Conservation (phyloP, 306 rosid species). For the Rosa multiflora region DNA sequence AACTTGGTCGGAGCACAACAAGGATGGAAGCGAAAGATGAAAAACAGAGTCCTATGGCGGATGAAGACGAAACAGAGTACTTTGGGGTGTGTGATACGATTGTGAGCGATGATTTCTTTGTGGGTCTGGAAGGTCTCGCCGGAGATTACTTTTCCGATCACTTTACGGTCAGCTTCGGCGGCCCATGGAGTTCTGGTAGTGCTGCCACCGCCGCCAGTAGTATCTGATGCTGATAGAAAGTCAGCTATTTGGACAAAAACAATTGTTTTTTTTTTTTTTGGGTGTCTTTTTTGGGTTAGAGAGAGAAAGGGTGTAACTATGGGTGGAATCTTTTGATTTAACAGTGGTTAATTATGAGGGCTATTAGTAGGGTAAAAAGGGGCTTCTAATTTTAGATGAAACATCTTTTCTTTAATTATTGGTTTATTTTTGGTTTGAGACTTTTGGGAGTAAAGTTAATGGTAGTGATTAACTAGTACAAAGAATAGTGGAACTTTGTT, state of each 20-base stretch:
- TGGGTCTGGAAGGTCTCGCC: slow-evolving; percentile 66
- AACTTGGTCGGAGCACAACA: slow-evolving; percentile 21
- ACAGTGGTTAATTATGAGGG: slow-evolving; percentile 13
- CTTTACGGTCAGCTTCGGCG: slow-evolving; percentile 42
- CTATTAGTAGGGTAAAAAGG: neutral
- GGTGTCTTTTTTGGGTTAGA: neutral
- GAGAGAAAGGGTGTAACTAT: slow-evolving; percentile 13
- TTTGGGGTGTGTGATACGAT: slow-evolving; percentile 59
- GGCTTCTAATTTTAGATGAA: slow-evolving; percentile 1
- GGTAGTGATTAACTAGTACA: slow-evolving; percentile 7
- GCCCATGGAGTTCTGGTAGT: slow-evolving; percentile 58
- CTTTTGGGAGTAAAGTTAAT: neutral
- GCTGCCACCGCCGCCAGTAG: slow-evolving; percentile 68
- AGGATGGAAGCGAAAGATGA: slow-evolving; percentile 65
- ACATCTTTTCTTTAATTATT: slow-evolving; percentile 6
- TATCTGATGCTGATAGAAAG: slow-evolving; percentile 33
- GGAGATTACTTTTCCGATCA: slow-evolving; percentile 62
- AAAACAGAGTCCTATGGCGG: slow-evolving; percentile 47
- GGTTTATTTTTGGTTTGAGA: slow-evolving; percentile 21
- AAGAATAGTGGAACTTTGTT: slow-evolving; percentile 7
- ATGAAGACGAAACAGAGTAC: slow-evolving; percentile 73
- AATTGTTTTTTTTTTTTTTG: neutral
- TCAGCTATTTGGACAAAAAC: slow-evolving; percentile 1
- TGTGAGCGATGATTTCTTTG: slow-evolving; percentile 71
- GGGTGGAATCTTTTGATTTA: slow-evolving; percentile 16